Percentiles rank a stretch among this genome's conserved stretches.
These are phyloP conservation scores for Cryptosporidium canis DNA, from an alignment of 169 alveolate genomes.

Conservation along the genomic window DNA sequence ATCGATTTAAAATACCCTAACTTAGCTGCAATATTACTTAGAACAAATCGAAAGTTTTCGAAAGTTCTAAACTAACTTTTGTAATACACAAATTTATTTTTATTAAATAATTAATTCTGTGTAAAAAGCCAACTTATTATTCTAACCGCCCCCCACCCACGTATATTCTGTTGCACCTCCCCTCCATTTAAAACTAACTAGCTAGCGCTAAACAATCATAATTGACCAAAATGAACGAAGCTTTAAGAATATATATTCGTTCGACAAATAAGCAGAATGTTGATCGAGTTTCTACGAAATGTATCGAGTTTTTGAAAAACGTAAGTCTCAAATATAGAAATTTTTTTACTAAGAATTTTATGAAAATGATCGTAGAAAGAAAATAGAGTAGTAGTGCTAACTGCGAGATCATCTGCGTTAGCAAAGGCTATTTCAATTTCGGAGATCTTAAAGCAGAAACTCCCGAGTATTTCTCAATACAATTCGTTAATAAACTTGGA, in stretches of 20 bases:
- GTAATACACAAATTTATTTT: not conserved
- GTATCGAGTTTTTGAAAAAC: constrained; percentile 2
- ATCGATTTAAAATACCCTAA: not conserved
- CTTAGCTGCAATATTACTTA: not conserved
- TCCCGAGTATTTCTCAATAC: not conserved
- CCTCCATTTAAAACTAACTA: not conserved
- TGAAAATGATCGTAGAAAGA: not conserved
- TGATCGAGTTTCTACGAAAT: not conserved
- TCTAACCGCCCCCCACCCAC: constrained; percentile 22
- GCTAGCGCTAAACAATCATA: constrained; percentile 30
- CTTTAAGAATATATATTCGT: constrained; percentile 12
- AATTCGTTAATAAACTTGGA: constrained; percentile 9
- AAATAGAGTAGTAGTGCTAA: constrained; percentile 6
- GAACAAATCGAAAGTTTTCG: not conserved
- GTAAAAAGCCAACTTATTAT: not conserved
- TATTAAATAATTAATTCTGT: not conserved
- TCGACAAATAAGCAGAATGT: constrained; percentile 45
- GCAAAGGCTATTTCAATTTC: constrained; percentile 49
- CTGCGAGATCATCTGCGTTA: constrained; percentile 24
- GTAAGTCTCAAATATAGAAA: not conserved
- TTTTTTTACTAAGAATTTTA: not conserved
- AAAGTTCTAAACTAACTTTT: not conserved
- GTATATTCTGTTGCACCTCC: not conserved
- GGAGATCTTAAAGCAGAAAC: constrained; percentile 11
- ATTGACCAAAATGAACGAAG: constrained; percentile 32